Evolutionary conservation across 2,329 filamentous ascomycete species (phyloP).

Genomic region (Huntiella abstrusa): DNA sequence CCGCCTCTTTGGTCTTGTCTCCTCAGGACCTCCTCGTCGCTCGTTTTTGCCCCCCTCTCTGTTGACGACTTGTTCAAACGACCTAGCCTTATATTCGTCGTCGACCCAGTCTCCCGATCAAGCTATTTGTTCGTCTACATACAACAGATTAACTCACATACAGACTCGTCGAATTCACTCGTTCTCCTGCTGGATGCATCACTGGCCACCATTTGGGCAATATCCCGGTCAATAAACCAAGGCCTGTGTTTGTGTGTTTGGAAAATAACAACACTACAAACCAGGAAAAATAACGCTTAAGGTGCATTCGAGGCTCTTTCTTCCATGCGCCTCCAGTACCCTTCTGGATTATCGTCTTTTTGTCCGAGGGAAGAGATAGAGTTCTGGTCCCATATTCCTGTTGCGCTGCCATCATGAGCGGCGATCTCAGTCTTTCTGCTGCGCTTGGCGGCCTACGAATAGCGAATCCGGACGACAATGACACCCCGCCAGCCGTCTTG

Average conservation of each 20-base stretch:
- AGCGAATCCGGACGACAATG: constrained; percentile 76
- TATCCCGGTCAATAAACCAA: constrained; percentile 2
- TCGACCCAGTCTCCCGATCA: no score
- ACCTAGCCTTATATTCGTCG: no score
- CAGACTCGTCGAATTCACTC: no score
- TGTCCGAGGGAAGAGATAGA: neutral
- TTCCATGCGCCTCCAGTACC: constrained; percentile 9
- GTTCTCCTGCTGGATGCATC: neutral
- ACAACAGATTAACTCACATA: no score
- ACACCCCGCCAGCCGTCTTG: constrained; percentile 14
- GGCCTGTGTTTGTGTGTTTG: neutral
- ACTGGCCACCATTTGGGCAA: constrained; percentile 3
- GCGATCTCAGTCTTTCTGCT: constrained; percentile 80
- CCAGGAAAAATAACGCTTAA: neutral
- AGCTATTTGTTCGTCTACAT: no score
- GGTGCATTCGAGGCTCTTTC: constrained; percentile 1
- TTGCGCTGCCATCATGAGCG: constrained; percentile 45
- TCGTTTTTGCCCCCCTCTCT: no score
- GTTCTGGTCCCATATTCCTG: no score
- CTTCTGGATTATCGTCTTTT: constrained; percentile 7
- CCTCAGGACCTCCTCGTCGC: no score
- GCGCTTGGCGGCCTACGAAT: constrained; percentile 88
- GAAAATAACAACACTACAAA: neutral
- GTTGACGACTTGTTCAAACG: no score
- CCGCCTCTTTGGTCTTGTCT: no score